Percentiles rank a stretch among this genome's conserved stretches.
Conservation (phyloP, 139 green algal species). For the Spirogloea muscicola region DNA sequence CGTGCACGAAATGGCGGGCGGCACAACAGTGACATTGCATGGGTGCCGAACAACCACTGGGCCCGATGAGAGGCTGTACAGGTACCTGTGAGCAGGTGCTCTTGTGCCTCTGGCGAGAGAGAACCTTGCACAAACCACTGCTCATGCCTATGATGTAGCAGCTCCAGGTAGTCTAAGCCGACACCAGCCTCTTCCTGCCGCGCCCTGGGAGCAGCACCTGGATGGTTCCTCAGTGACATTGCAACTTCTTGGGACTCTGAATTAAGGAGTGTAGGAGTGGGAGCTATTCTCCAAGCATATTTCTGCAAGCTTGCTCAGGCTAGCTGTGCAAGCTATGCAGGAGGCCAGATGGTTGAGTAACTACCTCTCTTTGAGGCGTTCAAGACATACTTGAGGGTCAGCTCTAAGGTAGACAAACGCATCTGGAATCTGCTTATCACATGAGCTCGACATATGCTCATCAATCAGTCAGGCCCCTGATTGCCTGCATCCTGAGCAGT, state of each 20-base stretch:
- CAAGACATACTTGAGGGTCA: slow-evolving; percentile 65
- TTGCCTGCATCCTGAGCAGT: background rate
- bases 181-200: slow-evolving; percentile 44
- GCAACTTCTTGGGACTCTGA: background rate
- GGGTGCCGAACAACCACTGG: too few species aligned
- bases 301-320: too few species aligned
- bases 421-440: slow-evolving; percentile 61
- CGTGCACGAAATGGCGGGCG: too few species aligned
- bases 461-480: background rate
- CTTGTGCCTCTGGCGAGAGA: too few species aligned
- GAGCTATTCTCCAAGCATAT: background rate
- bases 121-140: too few species aligned
- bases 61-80: too few species aligned
- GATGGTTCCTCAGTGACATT: background rate
- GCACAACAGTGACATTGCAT: too few species aligned
- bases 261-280: background rate
- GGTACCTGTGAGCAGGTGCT: too few species aligned
- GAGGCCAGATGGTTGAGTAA: too few species aligned
- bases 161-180: slow-evolving; percentile 71
- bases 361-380: slow-evolving; percentile 55
- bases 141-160: slow-evolving; percentile 84
- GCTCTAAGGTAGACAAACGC: slow-evolving; percentile 89
- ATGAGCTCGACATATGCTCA: background rate
- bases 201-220: slow-evolving; percentile 10
- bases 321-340: too few species aligned